Evolutionary conservation across 495 filamentous ascomycete species (phyloP), one percentile per base, ranked within the genome.

Genomic region (Penicillium herquei): DNA sequence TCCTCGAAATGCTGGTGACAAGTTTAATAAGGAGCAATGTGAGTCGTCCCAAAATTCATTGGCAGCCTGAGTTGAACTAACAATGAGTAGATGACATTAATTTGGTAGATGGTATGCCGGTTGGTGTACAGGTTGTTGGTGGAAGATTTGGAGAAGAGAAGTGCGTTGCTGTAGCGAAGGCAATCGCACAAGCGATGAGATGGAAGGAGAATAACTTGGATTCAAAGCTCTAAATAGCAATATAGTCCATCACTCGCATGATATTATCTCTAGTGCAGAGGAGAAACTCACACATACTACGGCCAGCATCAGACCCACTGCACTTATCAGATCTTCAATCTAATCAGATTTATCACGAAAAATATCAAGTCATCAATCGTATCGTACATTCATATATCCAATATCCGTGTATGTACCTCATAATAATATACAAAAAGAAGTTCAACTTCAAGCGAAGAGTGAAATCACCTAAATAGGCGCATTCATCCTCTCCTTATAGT

Each of bases 121-220:
- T 84, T 17, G 75, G 76, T 7, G 60, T 84, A 47, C 83, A 85
- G 65, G 66, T 84, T 60, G 75, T 85, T 13, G 78, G 74, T 2
- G 66, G 78, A 16, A 71, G 68, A 51, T 79, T 67, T 51, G 73
- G 72, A 6, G 78, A 81, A 46, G 78, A 81, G 57, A 79, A 67
- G 52, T 72, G 73, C 34, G 68, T 79, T 55, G 70, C 74, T 13
- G 73, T 78, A 40, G 77, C 71, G 1, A 76, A 76, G 63, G 71
- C 62, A 0, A 68, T 68, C 51, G 62, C 65, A 21, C 59, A 61
- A 35, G 62, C 65, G 8, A 61, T 65, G 55, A 45, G 56, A 14
- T 51, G 52, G 55, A 57, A 46, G 12, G 50, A 57, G 12, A 14
- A 3, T 26, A 26, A 26, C 21, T 2, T 26, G 1, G 1, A 26